Evolutionary conservation across 768 basidiomycete species (phyloP).

Genomic region (Auricularia cornea): DNA sequence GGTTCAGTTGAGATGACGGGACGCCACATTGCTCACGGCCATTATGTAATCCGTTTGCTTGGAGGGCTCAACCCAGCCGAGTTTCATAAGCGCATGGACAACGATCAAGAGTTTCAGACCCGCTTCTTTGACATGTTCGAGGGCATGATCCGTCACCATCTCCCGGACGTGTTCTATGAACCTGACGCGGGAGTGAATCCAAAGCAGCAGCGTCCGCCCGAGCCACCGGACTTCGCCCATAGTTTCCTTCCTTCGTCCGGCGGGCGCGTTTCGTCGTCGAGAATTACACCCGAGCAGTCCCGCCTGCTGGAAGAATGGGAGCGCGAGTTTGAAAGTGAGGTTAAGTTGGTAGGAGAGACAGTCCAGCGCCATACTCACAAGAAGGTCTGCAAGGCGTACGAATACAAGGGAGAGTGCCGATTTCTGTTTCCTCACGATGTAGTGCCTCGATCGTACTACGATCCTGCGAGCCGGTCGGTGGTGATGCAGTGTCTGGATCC

Average conservation of each 20-base stretch:
- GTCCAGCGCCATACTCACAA: slow-evolving; percentile 15
- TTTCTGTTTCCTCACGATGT: too few species aligned
- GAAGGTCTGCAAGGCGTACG: slow-evolving; percentile 12
- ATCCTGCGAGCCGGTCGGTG: too few species aligned
- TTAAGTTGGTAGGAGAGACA: slow-evolving; percentile 16
- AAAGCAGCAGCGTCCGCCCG: slow-evolving; percentile 15
- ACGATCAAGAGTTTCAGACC: slow-evolving; percentile 11
- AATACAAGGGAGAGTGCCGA: too few species aligned
- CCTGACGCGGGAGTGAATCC: slow-evolving; percentile 16
- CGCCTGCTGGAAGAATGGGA: slow-evolving; percentile 6
- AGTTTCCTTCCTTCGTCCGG: too few species aligned
- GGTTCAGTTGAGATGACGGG: too few species aligned
- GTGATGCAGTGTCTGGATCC: too few species aligned
- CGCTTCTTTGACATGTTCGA: slow-evolving; percentile 26
- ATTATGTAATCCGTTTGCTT: too few species aligned
- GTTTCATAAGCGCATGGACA: too few species aligned
- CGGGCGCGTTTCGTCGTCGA: too few species aligned
- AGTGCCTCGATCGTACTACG: too few species aligned
- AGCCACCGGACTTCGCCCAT: slow-evolving; percentile 3
- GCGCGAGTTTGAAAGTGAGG: slow-evolving; percentile 10
- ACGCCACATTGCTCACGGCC: too few species aligned
- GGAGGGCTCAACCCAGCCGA: too few species aligned
- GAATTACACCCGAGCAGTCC: not conserved
- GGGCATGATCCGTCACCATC: slow-evolving; percentile 23
- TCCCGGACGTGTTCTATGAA: slow-evolving; percentile 17